A percentile compares a stretch with the other conserved stretches of the same genome.
Conservation (phyloP, 305 asterid species). For the Galium porrigens region DNA sequence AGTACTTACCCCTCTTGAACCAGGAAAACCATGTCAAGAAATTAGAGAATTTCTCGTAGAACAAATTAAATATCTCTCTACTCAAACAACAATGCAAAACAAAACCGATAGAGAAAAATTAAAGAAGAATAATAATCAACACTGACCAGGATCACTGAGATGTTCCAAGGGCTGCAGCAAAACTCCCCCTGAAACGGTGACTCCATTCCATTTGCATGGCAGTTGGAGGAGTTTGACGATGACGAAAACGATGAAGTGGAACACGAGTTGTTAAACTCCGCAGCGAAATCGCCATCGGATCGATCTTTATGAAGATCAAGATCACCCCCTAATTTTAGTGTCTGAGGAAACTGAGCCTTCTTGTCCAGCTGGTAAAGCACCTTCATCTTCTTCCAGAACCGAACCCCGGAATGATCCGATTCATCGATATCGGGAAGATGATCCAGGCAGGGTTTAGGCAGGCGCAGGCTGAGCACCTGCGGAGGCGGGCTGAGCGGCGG, state of each 20-base stretch:
- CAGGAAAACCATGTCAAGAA: background rate
- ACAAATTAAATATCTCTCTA: background rate
- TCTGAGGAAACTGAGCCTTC: conserved; percentile 5
- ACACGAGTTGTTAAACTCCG: conserved; percentile 21
- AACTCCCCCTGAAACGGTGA: conserved; percentile 28
- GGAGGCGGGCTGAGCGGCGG: conserved; percentile 65
- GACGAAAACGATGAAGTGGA: conserved; percentile 26
- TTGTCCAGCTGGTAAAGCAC: conserved; percentile 12
- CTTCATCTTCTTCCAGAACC: conserved; percentile 31
- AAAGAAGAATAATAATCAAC: background rate
- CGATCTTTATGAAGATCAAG: conserved; percentile 6
- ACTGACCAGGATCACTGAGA: conserved; percentile 40
- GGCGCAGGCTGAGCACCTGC: conserved; percentile 31
- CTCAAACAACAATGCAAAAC: background rate
- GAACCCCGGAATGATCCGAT: conserved; percentile 13
- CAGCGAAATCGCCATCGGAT: conserved; percentile 21
- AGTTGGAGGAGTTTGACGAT: conserved; percentile 23
- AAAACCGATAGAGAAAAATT: background rate
- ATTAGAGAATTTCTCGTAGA: background rate
- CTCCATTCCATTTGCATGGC: conserved; percentile 16
- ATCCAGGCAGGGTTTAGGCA: conserved; percentile 34
- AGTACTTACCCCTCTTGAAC: background rate
- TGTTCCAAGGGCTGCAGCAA: conserved; percentile 42
- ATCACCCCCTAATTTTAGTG: conserved; percentile 12
- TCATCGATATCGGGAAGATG: conserved; percentile 12